Conservation (phyloP, 805 yeast genomes). For the Jamesozyma rosinii region DNA sequence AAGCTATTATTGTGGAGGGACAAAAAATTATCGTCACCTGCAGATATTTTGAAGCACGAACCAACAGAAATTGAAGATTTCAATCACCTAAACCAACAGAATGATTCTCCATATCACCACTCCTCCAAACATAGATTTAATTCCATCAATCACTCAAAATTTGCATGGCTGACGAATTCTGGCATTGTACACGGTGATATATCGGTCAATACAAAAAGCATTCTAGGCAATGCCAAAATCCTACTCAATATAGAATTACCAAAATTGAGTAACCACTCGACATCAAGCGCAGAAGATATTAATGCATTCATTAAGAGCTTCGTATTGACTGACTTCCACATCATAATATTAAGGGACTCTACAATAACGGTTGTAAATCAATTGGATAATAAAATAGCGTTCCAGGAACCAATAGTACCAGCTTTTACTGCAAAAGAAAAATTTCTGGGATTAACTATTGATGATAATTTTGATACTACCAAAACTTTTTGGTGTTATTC, state of each 20-base stretch:
- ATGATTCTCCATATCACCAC: conserved; percentile 1
- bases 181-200: conserved; percentile 39
- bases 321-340: conserved; percentile 45
- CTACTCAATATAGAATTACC: conserved; percentile 31
- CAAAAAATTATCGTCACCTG: conserved; percentile 1
- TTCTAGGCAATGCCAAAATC: conserved; percentile 31
- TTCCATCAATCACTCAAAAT: conserved; percentile 16
- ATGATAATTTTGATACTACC: conserved; percentile 34
- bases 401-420: conserved; percentile 31
- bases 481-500: conserved; percentile 71
- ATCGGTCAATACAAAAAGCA: conserved; percentile 5
- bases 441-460: conserved; percentile 42
- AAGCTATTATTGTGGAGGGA: conserved; percentile 16
- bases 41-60: conserved; percentile 17
- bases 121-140: conserved; percentile 30
- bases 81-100: conserved; percentile 25
- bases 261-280: conserved; percentile 26
- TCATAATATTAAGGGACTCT: conserved; percentile 38
- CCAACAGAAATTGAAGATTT: conserved; percentile 34
- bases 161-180: conserved; percentile 41
- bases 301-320: conserved; percentile 31
- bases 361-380: conserved; percentile 42
- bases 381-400: conserved; percentile 41
- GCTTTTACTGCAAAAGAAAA: conserved; percentile 30
- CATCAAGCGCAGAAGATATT: no score